These are phyloP conservation scores for Boletus albobrunnescens DNA, from an alignment of 1,284 basidiomycete species.

Conservation along the genomic window DNA sequence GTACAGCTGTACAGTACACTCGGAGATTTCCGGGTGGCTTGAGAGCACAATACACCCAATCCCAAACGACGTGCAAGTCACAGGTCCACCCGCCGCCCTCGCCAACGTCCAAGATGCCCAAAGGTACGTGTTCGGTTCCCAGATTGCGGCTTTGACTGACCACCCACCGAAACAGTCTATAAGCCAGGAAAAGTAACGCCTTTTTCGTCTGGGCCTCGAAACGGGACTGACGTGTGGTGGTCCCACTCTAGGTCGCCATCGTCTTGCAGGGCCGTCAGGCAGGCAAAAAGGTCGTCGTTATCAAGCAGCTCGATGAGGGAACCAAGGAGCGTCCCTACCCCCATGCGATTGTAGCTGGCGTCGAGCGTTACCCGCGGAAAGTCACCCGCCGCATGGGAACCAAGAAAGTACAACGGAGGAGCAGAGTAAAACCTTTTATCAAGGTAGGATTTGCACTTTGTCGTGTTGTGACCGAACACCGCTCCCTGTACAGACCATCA, in stretches of 20 bases:
- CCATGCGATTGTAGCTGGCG: slow-evolving; percentile 92
- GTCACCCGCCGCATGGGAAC: slow-evolving; percentile 95
- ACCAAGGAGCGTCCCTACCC: slow-evolving; percentile 90
- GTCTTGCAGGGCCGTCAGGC: slow-evolving; percentile 96
- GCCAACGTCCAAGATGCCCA: slow-evolving; percentile 37
- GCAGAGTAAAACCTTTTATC: slow-evolving; percentile 98
- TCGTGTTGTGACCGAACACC: not conserved
- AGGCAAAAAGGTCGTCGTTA: slow-evolving; percentile 88
- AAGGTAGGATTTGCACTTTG: slow-evolving; percentile 61
- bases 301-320: slow-evolving; percentile 86
- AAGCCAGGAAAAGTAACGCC: slow-evolving; percentile 90
- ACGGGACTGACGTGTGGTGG: slow-evolving; percentile 8
- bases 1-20: slow-evolving; percentile 20
- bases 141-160: slow-evolving; percentile 28
- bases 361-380: slow-evolving; percentile 95
- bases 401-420: slow-evolving; percentile 87
- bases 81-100: slow-evolving; percentile 15
- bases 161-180: slow-evolving; percentile 78
- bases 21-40: slow-evolving; percentile 34
- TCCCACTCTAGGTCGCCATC: slow-evolving; percentile 70
- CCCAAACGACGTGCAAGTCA: slow-evolving; percentile 12
- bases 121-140: slow-evolving; percentile 18
- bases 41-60: not conserved
- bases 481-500: slow-evolving; percentile 58
- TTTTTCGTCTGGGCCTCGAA: not conserved